These are phyloP conservation scores for Tolypocladium guangdongense DNA, from an alignment of 2,329 filamentous ascomycete species.

Conservation along the genomic window DNA sequence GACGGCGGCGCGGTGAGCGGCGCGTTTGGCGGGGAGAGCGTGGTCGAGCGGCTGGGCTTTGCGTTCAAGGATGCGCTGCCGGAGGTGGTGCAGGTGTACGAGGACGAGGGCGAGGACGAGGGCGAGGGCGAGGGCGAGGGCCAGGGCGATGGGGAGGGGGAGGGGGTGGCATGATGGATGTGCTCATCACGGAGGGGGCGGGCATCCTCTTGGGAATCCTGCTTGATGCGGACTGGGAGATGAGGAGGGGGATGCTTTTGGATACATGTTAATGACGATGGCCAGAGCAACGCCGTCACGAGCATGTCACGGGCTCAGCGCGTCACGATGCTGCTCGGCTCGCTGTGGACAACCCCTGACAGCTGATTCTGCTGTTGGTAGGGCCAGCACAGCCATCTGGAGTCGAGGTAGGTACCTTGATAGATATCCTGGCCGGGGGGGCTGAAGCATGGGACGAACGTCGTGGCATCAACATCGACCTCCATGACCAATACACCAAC, in stretches of 20 bases:
- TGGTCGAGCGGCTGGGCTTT: slow-evolving; percentile 15
- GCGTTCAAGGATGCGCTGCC: slow-evolving; percentile 13
- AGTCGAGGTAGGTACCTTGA: too few relatives aligned
- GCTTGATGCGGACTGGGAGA: too few relatives aligned
- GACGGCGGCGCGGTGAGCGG: slow-evolving; percentile 5
- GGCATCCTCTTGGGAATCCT: too few relatives aligned
- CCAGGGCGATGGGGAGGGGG: not conserved
- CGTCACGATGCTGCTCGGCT: not conserved
- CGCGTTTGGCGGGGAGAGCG: slow-evolving; percentile 11
- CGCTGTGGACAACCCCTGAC: not conserved
- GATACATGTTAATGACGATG: too few relatives aligned
- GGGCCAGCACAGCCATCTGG: too few relatives aligned
- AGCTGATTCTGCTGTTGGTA: too few relatives aligned
- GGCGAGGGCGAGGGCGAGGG: too few relatives aligned
- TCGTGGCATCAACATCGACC: not conserved
- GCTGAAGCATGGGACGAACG: not conserved
- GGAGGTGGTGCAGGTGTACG: slow-evolving; percentile 8
- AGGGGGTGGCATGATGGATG: too few relatives aligned
- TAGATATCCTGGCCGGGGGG: not conserved
- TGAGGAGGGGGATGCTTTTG: too few relatives aligned
- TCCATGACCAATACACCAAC: not conserved
- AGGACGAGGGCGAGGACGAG: not conserved
- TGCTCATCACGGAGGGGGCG: too few relatives aligned
- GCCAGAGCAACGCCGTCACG: too few relatives aligned
- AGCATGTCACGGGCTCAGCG: not conserved